phyloP scores from a whole-genome alignment of 306 rosid species.

The Fragaria vesca region DNA sequence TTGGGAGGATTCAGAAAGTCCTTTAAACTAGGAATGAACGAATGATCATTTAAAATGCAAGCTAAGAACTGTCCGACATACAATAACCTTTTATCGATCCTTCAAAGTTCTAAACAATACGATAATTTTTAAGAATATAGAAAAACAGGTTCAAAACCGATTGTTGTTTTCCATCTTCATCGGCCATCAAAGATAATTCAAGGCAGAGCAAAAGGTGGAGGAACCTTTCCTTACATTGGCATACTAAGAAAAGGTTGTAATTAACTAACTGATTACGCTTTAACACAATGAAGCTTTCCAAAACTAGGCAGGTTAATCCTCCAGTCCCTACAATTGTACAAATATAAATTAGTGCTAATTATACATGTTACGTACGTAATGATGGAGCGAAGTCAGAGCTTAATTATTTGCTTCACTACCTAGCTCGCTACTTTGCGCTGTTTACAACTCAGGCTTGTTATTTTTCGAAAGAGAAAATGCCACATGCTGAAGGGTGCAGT shows the following conservation, averaged over 20 bases:
- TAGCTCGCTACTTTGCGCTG: not conserved
- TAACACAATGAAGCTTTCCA: not conserved
- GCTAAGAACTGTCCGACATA: too few species aligned
- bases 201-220: too few species aligned
- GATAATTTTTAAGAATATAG: not conserved
- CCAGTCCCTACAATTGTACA: not conserved
- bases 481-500: not conserved
- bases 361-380: not conserved
- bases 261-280: too few species aligned
- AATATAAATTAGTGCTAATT: not conserved
- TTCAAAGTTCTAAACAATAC: too few species aligned
- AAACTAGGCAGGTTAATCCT: not conserved
- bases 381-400: not conserved
- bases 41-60: too few species aligned
- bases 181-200: not conserved
- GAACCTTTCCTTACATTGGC: too few species aligned
- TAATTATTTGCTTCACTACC: not conserved
- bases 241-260: not conserved
- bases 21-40: too few species aligned
- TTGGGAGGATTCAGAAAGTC: not conserved
- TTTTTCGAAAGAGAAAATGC: too few species aligned
- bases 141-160: not conserved
- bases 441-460: not conserved
- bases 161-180: not conserved
- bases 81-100: too few species aligned